Conservation (phyloP, 768 basidiomycete species). For the Auriscalpium orientale region DNA sequence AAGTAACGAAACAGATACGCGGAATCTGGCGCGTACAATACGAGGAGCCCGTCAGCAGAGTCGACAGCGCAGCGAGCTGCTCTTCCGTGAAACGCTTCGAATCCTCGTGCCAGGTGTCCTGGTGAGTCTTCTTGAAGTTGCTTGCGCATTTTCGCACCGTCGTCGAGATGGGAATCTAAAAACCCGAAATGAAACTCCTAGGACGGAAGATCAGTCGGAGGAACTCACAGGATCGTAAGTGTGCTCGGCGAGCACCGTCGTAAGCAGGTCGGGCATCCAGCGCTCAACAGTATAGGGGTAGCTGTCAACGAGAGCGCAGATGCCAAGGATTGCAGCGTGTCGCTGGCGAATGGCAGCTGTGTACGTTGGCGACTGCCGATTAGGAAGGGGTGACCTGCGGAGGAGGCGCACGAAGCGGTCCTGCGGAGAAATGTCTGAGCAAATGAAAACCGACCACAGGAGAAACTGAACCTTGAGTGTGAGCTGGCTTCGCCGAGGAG, state of each 20-base stretch:
- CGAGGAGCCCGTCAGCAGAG: constrained; percentile 78
- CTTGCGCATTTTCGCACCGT: constrained; percentile 76
- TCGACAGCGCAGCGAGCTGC: constrained; percentile 73
- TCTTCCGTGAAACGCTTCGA: constrained; percentile 80
- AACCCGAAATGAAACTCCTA: constrained; percentile 9
- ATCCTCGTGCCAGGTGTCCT: constrained; percentile 89
- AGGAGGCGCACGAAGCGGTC: constrained; percentile 76
- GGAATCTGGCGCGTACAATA: constrained; percentile 55
- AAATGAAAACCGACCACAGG: neutral
- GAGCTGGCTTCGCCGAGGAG: constrained; percentile 68
- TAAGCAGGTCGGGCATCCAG: constrained; percentile 85
- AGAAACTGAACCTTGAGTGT: constrained; percentile 51
- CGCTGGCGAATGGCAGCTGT: constrained; percentile 65
- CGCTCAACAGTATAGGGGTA: constrained; percentile 94
- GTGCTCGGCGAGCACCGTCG: constrained; percentile 71
- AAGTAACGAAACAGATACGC: neutral
- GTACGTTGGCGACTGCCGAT: constrained; percentile 57
- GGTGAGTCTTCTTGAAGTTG: constrained; percentile 75
- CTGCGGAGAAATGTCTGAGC: constrained; percentile 29
- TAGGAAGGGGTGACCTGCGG: constrained; percentile 58
- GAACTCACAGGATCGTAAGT: constrained; percentile 71
- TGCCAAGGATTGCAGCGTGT: constrained; percentile 90
- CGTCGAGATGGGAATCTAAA: constrained; percentile 72
- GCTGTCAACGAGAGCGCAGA: constrained; percentile 87
- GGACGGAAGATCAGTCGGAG: neutral